Percentiles rank a stretch among this genome's conserved stretches.
Conservation (phyloP, 148 eudicot genomes). For the Spergularia bocconei region DNA sequence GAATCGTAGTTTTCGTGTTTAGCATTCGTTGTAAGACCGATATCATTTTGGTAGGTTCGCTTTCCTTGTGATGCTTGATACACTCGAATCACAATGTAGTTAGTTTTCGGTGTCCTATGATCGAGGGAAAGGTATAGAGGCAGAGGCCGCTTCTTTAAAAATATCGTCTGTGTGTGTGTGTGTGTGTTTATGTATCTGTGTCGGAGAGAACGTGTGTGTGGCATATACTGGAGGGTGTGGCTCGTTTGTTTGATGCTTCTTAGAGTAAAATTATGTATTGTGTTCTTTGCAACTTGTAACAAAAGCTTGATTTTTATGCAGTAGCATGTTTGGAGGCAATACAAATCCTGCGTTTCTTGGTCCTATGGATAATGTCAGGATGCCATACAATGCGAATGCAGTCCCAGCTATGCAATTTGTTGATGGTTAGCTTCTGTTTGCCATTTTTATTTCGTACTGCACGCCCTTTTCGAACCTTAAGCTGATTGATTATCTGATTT, state of each 20-base stretch:
- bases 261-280: neutral
- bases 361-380: constrained; percentile 33
- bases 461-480: neutral
- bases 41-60: neutral
- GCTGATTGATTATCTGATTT: neutral
- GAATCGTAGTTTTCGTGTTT: neutral
- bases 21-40: neutral
- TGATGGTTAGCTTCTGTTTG: constrained; percentile 36
- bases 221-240: neutral
- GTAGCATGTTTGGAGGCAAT: constrained; percentile 56
- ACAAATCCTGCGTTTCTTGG: constrained; percentile 34
- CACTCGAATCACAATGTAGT: neutral
- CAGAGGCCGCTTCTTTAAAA: neutral
- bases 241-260: too few relatives aligned
- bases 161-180: neutral
- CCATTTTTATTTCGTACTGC: neutral
- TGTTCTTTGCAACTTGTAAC: neutral
- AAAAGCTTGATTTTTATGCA: constrained; percentile 24
- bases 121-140: neutral
- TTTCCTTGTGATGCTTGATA: neutral
- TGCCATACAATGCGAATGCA: constrained; percentile 37
- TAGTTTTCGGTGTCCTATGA: neutral
- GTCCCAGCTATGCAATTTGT: constrained; percentile 46
- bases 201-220: neutral
- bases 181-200: neutral